Percentiles rank a stretch among this genome's conserved stretches.
These are phyloP conservation scores for Arbutus unedo DNA, from an alignment of 148 eudicot genomes.

Conservation along the genomic window DNA sequence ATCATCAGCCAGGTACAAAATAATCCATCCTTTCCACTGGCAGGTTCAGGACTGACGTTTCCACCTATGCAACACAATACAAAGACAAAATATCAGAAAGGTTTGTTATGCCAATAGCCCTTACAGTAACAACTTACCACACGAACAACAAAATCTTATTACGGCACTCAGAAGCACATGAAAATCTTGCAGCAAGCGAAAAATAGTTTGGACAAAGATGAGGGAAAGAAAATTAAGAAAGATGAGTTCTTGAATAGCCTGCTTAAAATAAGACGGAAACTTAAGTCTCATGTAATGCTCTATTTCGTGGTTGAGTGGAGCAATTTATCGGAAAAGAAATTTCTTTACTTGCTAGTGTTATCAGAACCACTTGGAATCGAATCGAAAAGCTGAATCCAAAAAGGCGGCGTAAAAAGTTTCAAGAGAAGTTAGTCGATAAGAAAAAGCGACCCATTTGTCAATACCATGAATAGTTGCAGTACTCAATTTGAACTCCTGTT, in stretches of 20 bases:
- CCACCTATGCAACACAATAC: slow-evolving; percentile 43
- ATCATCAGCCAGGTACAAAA: slow-evolving; percentile 66
- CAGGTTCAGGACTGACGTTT: slow-evolving; percentile 76
- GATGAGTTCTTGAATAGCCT: background rate
- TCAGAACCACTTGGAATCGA: too few relatives aligned
- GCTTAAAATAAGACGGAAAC: background rate
- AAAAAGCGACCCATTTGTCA: too few relatives aligned
- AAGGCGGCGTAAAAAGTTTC: too few relatives aligned
- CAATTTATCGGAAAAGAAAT: too few relatives aligned
- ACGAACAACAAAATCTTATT: background rate
- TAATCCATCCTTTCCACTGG: slow-evolving; percentile 92
- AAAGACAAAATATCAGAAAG: background rate
- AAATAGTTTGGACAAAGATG: background rate
- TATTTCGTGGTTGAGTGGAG: background rate
- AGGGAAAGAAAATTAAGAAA: background rate
- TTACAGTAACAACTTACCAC: background rate
- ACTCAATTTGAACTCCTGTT: too few relatives aligned
- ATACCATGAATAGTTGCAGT: too few relatives aligned
- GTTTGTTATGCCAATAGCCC: background rate
- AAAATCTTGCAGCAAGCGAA: background rate
- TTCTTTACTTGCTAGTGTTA: too few relatives aligned
- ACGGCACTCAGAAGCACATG: background rate
- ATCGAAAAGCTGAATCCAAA: too few relatives aligned
- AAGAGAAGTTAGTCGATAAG: too few relatives aligned
- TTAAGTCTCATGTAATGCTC: background rate